Conservation (phyloP, 108 stramenopile species). For the Mediolabrus comicus region DNA sequence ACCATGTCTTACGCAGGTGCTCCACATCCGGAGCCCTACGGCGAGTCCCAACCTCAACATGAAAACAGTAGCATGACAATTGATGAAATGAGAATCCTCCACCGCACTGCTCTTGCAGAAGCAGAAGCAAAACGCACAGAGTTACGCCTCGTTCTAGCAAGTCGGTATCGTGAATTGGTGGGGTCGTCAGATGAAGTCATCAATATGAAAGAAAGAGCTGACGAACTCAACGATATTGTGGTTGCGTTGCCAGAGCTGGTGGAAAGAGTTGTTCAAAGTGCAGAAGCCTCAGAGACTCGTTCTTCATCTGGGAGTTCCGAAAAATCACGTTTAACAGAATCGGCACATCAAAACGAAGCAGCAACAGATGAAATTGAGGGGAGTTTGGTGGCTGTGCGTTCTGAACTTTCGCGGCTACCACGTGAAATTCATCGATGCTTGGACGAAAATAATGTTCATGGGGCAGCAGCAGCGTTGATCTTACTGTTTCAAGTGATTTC, state of each 20-base stretch:
- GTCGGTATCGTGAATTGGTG: conserved; percentile 84
- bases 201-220: conserved; percentile 75
- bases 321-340: conserved; percentile 1
- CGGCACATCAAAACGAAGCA: neutral
- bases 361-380: neutral
- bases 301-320: neutral
- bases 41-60: neutral
- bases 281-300: conserved; percentile 1
- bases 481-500: conserved; percentile 69
- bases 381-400: conserved; percentile 24
- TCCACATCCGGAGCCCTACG: neutral
- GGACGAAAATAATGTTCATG: conserved; percentile 67
- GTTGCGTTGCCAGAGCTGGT: conserved; percentile 62
- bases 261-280: conserved; percentile 44
- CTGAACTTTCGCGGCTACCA: conserved; percentile 55
- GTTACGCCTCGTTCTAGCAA: conserved; percentile 79
- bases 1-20: neutral
- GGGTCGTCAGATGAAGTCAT: conserved; percentile 83
- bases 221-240: conserved; percentile 75
- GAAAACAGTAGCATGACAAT: conserved; percentile 61
- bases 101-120: conserved; percentile 66
- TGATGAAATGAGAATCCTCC: conserved; percentile 82
- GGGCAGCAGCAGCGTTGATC: conserved; percentile 60
- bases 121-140: conserved; percentile 88
- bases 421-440: conserved; percentile 69